Percentiles rank a stretch among this genome's conserved stretches.
phyloP scores from a whole-genome alignment of 2,329 filamentous ascomycete species.

The Hypocreales sp. region DNA sequence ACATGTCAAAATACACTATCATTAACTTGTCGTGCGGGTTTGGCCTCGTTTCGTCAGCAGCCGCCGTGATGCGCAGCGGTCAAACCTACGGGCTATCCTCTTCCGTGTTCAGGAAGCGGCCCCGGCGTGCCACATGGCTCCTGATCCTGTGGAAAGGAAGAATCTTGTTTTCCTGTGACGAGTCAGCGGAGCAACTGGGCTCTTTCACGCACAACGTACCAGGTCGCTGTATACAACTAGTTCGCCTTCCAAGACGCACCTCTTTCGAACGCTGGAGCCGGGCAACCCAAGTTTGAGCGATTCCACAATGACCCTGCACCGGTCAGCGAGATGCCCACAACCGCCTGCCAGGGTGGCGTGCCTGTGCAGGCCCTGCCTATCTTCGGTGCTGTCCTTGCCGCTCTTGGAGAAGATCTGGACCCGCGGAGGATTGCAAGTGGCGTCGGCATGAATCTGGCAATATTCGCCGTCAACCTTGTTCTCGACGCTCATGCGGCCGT shows the following conservation, averaged over 20 bases:
- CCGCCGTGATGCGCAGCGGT: too few species aligned
- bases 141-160: constrained; percentile 70
- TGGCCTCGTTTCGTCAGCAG: constrained; percentile 20
- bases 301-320: constrained; percentile 37
- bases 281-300: constrained; percentile 46
- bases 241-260: constrained; percentile 74
- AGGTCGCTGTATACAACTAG: constrained; percentile 61
- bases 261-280: constrained; percentile 41
- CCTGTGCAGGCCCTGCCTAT: constrained; percentile 46
- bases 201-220: too few species aligned
- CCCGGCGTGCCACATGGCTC: constrained; percentile 63
- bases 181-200: constrained; percentile 6
- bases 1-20: constrained; percentile 45
- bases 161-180: constrained; percentile 37
- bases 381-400: constrained; percentile 71
- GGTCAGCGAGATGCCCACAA: too few species aligned
- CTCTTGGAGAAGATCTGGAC: constrained; percentile 86
- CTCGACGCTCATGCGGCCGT: constrained; percentile 54
- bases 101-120: constrained; percentile 49
- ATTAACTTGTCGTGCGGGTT: constrained; percentile 39
- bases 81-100: constrained; percentile 49
- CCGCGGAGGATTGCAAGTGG: constrained; percentile 33
- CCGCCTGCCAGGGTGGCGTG: constrained; percentile 13
- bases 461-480: constrained; percentile 82
- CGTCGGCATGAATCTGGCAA: constrained; percentile 72